Conservation (phyloP, 805 yeast species). For the Metschnikowia corniflorae region DNA sequence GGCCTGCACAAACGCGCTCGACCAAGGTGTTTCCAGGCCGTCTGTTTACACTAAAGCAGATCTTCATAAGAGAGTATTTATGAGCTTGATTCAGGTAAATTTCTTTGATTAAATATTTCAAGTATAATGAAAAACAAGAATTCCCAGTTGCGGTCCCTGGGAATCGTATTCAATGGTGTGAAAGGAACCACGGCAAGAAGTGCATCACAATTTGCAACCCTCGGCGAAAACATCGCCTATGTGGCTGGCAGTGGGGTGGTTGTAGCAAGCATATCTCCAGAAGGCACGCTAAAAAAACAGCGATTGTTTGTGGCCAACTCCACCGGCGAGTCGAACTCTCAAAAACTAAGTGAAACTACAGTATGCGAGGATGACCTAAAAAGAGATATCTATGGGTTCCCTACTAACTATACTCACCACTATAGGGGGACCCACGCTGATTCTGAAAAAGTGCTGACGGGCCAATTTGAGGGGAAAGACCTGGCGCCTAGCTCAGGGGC, state of each 20-base stretch:
- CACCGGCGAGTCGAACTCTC: not conserved
- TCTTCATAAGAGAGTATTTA: too few relatives aligned
- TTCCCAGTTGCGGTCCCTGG: too few relatives aligned
- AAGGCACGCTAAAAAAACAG: constrained; percentile 28
- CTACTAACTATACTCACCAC: constrained; percentile 13
- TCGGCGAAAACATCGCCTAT: constrained; percentile 45
- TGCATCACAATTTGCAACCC: constrained; percentile 38
- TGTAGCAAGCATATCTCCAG: constrained; percentile 34
- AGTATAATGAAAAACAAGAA: too few relatives aligned
- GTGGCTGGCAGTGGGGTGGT: constrained; percentile 61
- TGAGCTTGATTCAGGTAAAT: too few relatives aligned
- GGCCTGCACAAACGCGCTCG: constrained; percentile 2
- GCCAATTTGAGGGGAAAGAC: constrained; percentile 1
- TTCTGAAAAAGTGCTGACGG: constrained; percentile 1
- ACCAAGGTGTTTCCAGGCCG: not conserved
- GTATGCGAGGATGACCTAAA: constrained; percentile 6
- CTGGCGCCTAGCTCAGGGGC: not conserved
- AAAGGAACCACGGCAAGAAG: constrained; percentile 47
- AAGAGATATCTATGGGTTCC: constrained; percentile 36
- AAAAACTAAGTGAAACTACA: not conserved
- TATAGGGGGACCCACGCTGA: constrained; percentile 12
- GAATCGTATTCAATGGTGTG: constrained; percentile 15
- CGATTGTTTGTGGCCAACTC: constrained; percentile 51
- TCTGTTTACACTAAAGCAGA: constrained; percentile 5
- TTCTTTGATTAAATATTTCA: too few relatives aligned